These are phyloP conservation scores for Mucuna pruriens DNA, from an alignment of 306 rosid genomes.

Conservation along the genomic window DNA sequence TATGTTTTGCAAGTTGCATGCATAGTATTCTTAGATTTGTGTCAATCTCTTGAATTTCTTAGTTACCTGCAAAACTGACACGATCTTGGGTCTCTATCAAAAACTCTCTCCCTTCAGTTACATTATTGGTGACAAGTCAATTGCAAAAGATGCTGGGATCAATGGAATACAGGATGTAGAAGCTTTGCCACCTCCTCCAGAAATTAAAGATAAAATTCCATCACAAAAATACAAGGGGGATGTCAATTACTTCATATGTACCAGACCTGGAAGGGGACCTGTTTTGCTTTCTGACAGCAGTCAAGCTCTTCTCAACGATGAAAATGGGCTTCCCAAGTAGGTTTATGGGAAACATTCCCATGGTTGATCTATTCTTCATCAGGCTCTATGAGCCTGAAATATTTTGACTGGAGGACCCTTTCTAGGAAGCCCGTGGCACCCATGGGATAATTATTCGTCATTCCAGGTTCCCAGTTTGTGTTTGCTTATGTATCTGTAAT, in stretches of 20 bases:
- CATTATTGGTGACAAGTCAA: conserved; percentile 82
- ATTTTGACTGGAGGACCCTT: conserved; percentile 42
- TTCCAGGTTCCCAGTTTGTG: conserved; percentile 46
- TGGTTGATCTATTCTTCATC: conserved; percentile 38
- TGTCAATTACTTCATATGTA: conserved; percentile 94
- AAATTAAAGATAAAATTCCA: conserved; percentile 68
- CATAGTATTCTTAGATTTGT: conserved; percentile 32
- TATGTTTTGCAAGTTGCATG: conserved; percentile 30
- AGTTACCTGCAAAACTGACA: conserved; percentile 27
- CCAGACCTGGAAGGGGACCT: conserved; percentile 95
- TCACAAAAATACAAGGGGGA: conserved; percentile 80
- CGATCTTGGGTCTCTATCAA: too few species aligned
- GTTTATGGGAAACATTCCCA: conserved; percentile 18
- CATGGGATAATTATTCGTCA: conserved; percentile 34
- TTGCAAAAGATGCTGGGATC: conserved; percentile 84
- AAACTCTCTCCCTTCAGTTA: conserved; percentile 60
- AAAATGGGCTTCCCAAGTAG: conserved; percentile 85
- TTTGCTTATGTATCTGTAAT: conserved; percentile 39
- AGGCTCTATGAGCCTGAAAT: conserved; percentile 37
- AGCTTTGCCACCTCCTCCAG: conserved; percentile 78
- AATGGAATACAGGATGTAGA: conserved; percentile 61
- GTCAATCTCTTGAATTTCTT: conserved; percentile 33
- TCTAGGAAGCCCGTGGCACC: conserved; percentile 39
- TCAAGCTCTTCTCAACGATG: conserved; percentile 74
- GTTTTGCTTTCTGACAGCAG: conserved; percentile 74